phyloP scores from a whole-genome alignment of 495 filamentous ascomycete species.

The Xylaria acuta region DNA sequence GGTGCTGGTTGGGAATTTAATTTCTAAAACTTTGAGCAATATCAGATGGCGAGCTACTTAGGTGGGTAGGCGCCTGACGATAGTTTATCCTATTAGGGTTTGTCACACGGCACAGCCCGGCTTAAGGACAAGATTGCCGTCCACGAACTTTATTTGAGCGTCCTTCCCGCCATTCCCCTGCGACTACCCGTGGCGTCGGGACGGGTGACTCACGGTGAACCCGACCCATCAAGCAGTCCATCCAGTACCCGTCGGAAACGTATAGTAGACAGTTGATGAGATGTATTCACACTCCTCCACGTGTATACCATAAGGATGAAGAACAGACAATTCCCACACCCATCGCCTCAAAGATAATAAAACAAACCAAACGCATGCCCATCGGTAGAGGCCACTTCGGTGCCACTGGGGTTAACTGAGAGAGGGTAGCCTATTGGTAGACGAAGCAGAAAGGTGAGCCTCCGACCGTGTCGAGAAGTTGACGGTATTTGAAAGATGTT shows the following conservation, averaged over 20 bases:
- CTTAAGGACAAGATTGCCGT: not conserved
- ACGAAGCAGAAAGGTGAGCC: slow-evolving; percentile 46
- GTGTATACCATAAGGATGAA: not conserved
- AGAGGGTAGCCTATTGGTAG: slow-evolving; percentile 34
- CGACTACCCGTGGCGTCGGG: not conserved
- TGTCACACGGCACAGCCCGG: not conserved
- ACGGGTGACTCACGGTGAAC: not conserved
- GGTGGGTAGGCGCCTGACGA: not conserved
- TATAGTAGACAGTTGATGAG: not conserved
- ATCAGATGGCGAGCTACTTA: not conserved
- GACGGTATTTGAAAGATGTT: slow-evolving; percentile 23
- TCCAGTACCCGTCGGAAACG: not conserved
- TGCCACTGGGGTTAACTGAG: not conserved
- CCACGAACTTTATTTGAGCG: not conserved
- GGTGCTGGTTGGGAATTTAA: not conserved
- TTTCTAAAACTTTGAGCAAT: not conserved
- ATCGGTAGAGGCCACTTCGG: not conserved
- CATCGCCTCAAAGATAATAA: not conserved
- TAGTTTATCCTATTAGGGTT: not conserved
- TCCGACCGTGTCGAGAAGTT: slow-evolving; percentile 41
- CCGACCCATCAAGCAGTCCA: not conserved
- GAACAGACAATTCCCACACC: not conserved
- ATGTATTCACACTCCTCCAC: not conserved
- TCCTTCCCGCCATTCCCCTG: not conserved
- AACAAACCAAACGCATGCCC: not conserved